These are phyloP conservation scores for Puccinellia tenuiflora DNA, from an alignment of 176 grass and related monocot species.

Conservation along the genomic window DNA sequence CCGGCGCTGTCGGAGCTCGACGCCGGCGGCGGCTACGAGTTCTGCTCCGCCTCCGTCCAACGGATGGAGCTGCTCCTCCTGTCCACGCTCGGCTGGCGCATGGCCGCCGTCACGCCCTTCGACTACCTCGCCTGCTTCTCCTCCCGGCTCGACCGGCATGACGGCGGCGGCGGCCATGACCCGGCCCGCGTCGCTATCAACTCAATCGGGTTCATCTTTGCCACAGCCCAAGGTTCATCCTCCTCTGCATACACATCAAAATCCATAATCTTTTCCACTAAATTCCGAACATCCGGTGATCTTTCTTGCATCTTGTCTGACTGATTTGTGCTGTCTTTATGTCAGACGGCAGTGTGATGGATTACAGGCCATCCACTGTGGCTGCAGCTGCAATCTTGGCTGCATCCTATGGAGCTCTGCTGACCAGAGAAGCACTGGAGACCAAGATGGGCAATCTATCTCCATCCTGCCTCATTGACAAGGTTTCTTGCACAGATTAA, in stretches of 20 bases:
- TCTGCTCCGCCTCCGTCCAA: slow-evolving; percentile 48
- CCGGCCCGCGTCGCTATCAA: slow-evolving; percentile 20
- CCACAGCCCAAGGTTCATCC: slow-evolving; percentile 36
- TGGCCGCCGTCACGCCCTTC: slow-evolving; percentile 81
- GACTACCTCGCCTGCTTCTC: slow-evolving; percentile 69
- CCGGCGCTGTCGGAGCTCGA: slow-evolving; percentile 71
- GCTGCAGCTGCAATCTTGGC: slow-evolving; percentile 72
- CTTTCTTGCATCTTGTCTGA: slow-evolving; percentile 15
- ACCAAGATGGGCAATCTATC: slow-evolving; percentile 45
- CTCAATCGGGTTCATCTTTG: slow-evolving; percentile 40
- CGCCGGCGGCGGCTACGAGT: slow-evolving; percentile 47
- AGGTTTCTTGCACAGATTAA: slow-evolving; percentile 26
- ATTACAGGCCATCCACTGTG: slow-evolving; percentile 64
- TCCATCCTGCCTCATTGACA: slow-evolving; percentile 53
- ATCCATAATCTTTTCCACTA: not conserved
- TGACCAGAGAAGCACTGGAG: slow-evolving; percentile 50
- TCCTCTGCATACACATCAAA: not conserved
- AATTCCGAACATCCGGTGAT: not conserved
- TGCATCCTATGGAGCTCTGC: slow-evolving; percentile 47
- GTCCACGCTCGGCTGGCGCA: slow-evolving; percentile 84
- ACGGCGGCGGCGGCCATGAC: slow-evolving; percentile 22
- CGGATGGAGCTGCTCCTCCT: slow-evolving; percentile 93
- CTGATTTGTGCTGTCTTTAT: slow-evolving; percentile 8
- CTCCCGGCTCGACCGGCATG: slow-evolving; percentile 41
- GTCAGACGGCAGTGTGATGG: slow-evolving; percentile 51